Conservation (phyloP, 2,329 filamentous ascomycete genomes). For the Penicillium sp. region DNA sequence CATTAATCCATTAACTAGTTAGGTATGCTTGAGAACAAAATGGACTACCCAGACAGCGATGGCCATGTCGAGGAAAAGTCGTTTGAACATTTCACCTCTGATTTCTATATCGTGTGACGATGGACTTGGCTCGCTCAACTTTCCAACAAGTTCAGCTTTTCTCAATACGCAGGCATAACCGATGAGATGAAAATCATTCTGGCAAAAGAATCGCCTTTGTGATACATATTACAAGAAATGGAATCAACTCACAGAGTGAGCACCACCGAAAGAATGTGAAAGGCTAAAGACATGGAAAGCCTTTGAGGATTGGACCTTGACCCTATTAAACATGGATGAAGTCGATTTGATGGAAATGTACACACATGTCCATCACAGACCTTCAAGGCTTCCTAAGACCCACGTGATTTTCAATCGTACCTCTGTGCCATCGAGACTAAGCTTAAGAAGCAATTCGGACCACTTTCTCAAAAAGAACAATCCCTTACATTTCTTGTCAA, state of each 20-base stretch:
- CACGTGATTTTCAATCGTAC: neutral
- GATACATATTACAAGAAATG: no score
- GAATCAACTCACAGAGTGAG: no score
- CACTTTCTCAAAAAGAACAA: neutral
- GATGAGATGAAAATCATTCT: no score
- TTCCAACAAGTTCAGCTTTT: neutral
- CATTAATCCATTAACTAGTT: no score
- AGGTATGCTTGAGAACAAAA: neutral
- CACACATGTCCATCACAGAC: neutral
- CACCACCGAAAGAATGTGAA: no score
- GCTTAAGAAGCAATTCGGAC: neutral
- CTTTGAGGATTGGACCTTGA: no score
- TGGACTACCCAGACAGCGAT: neutral
- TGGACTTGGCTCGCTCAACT: neutral
- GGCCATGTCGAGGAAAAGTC: neutral
- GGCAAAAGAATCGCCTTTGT: no score
- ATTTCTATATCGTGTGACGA: neutral
- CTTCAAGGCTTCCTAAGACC: neutral
- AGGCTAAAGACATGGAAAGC: no score
- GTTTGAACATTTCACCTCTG: neutral
- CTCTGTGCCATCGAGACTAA: neutral
- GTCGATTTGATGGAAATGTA: no score
- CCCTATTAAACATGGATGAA: no score
- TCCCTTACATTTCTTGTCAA: neutral
- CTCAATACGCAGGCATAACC: no score